Base-by-base conservation (phyloP, 371 early-diverging fungal genomes). In the Mortierella sp. region DNA sequence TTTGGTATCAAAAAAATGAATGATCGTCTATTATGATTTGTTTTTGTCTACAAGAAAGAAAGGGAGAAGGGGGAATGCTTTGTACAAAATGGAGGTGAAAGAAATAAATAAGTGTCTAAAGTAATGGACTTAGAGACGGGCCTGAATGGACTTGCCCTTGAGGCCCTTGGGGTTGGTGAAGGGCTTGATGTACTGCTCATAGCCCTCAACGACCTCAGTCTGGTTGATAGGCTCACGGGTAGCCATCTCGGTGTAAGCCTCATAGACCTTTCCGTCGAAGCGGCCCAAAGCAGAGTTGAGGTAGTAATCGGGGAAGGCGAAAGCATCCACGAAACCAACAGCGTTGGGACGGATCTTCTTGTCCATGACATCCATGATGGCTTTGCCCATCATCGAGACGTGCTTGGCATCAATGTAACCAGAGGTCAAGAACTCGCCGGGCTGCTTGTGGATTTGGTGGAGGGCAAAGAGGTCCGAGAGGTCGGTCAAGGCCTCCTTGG, bases 211-310 rank as follows among this genome's bases (percentile, higher is more conserved):
- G 5, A 93, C 92, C 77, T 88, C 81, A 12, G 90, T 92, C 48
- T 90, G 88, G 81, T 93, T 93, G 54, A 95, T 84, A 8, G 96
- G 96, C 44, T 96, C 96, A 55, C 88, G 85, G 71, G 93, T 91
- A 0, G 94, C 96, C 93, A 93, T 91, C 83, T 93, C 82, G 35
- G 92, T 87, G 85, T 94, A 91, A 70, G 90, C 83, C 78, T 95
- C 95, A 79, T 97, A 97, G 12, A 94, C 93, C 73, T 91, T 90
- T 73, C 96, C 96, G 70, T 96, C 96, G 51, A 89, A 92, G 16
- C 93, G 89, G 43, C 95, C 97, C n/a, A 96, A 83, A 21, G 96
- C 94, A 49, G 93, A 93, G 83, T 95, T 92, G 35, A 96, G 90
- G 55, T 88, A 89, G 76, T 93, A 92, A 58, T 96, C 97, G 4